Evolutionary conservation across 2,329 filamentous ascomycete genomes (phyloP), one percentile per base, ranked within the genome.

Genomic region (Talaromyces verruculosus): DNA sequence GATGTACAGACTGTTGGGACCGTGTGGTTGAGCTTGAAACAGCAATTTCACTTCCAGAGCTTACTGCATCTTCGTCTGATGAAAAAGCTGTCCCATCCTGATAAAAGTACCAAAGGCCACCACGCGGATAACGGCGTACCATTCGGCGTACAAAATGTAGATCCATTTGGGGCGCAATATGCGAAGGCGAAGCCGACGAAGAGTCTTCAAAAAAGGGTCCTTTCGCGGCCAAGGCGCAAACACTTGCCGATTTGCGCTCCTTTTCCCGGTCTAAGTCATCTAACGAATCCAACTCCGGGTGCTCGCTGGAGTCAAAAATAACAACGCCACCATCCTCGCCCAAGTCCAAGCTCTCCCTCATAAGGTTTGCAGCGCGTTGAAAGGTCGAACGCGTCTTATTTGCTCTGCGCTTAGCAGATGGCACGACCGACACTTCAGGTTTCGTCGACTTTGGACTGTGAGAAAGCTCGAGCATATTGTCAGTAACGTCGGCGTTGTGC

Each of bases 281-380:
- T 17, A 28, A 6, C 2, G 25, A 30, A 17, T 51, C 47, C 25
- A 28, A 51, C 8, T 51, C 47, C 2, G 22, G 13, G 47, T 51
- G 22, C 25, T 51, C 47, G 22, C 47, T 51, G 22, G 47, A 51
- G 25, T 51, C 47, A 28, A 82, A 66, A 63, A 81, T 81, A 1
- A 80, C 72, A 13, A 81, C 76, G 2, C 80, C 80, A 35, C 81
- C 80, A 5, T 78, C 76, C n/a, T 74, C 72, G 22, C 74, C 72
- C 1, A 80, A 57, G 22, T 73, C 71, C n/a, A 83, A 71, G 1
- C 79, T 76, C 55, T 80, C 73, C 8, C 75, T 73, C 13, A 83
- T 70, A 1, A 82, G 68, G 22, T 76, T 71, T 0, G 80, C 78
- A 17, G 81, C 82, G 11, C 80, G 75, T 28, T 71, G 69, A 65